A percentile compares a stretch with the other conserved stretches of the same genome.
Conservation (phyloP, 208 protist species). For the Naegleria fowleri region DNA sequence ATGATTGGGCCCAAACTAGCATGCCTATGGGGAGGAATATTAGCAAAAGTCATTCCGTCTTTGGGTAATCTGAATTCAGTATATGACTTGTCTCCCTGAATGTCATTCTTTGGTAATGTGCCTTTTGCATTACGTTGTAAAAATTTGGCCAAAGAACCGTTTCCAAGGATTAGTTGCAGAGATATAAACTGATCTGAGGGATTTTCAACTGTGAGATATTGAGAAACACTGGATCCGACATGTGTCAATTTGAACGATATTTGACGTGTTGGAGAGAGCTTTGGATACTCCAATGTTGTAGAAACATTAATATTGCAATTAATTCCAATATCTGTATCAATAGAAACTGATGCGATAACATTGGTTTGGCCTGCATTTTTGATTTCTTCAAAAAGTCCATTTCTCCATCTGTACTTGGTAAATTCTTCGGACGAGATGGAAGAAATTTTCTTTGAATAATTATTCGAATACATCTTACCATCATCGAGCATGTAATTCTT, state of each 20-base stretch:
- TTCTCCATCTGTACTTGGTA: slow-evolving; percentile 10
- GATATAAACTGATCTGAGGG: background rate
- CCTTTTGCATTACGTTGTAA: background rate
- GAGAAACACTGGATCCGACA: background rate
- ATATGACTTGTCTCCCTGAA: background rate
- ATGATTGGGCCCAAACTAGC: background rate
- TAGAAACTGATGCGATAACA: background rate
- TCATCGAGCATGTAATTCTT: slow-evolving; percentile 11
- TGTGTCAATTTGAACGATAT: background rate
- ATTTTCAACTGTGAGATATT: slow-evolving; percentile 14
- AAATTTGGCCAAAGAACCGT: background rate
- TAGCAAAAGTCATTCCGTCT: background rate
- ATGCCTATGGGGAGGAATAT: background rate
- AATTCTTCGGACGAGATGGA: background rate
- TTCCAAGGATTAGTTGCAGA: background rate
- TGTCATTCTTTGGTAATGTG: background rate
- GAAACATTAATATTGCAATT: background rate
- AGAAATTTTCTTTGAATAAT: background rate
- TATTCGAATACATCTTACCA: background rate
- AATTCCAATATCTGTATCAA: background rate
- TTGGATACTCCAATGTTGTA: background rate
- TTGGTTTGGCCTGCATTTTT: background rate
- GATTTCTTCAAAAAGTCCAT: background rate
- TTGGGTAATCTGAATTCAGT: slow-evolving; percentile 5
- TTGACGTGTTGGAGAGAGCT: background rate